A percentile compares a stretch with the other conserved stretches of the same genome.
Conservation (phyloP, 208 protist species). For the Kentomonas sorsogonicus region DNA sequence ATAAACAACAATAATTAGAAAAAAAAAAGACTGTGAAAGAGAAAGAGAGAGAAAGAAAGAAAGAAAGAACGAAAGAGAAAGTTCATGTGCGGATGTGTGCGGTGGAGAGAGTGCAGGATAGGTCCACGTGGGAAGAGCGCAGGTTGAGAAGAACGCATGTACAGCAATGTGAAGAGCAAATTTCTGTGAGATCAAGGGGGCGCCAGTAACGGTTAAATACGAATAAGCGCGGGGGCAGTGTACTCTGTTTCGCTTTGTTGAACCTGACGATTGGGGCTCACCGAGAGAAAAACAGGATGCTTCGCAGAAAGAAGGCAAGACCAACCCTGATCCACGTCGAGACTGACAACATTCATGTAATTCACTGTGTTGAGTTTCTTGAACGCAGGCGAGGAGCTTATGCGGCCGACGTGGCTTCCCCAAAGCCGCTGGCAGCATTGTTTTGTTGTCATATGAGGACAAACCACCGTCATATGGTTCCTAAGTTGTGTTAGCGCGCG, state of each 20-base stretch:
- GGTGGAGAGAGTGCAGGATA: slow-evolving; percentile 3
- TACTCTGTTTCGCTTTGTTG: too few species aligned
- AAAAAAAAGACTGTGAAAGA: slow-evolving; percentile 9
- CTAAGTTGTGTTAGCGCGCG: slow-evolving; percentile 37
- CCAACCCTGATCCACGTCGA: slow-evolving; percentile 11
- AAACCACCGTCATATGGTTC: slow-evolving; percentile 13
- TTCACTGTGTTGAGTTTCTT: slow-evolving; percentile 54
- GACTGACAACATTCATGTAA: slow-evolving; percentile 39
- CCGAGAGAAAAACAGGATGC: slow-evolving; percentile 33
- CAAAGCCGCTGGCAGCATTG: too few species aligned
- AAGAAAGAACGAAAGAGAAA: background rate
- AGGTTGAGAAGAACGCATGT: background rate
- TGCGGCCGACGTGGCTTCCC: too few species aligned
- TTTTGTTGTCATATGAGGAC: background rate
- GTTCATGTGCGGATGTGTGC: too few species aligned
- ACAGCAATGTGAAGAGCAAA: background rate
- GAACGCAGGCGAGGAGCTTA: too few species aligned
- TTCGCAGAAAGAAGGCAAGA: slow-evolving; percentile 27
- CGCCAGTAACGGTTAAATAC: too few species aligned
- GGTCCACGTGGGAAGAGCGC: background rate
- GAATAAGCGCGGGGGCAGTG: too few species aligned
- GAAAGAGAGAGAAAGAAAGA: slow-evolving; percentile 10
- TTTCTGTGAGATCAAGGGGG: too few species aligned
- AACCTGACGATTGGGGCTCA: too few species aligned
- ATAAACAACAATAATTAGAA: background rate